These are phyloP conservation scores for Nakazawaea laoshanensis DNA, from an alignment of 805 yeast genomes.

Conservation along the genomic window DNA sequence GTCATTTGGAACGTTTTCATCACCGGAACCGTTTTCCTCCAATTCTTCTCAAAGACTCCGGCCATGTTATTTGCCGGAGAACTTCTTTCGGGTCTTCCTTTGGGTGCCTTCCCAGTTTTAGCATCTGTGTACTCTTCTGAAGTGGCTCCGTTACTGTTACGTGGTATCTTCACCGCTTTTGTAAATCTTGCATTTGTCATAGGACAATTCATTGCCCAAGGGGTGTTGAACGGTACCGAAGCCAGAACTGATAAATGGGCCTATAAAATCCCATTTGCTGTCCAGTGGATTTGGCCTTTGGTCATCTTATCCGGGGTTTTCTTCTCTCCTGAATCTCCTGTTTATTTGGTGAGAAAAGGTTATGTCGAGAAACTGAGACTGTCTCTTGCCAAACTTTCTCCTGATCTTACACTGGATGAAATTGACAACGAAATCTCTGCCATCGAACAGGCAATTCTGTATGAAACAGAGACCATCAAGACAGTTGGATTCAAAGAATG, in stretches of 20 bases:
- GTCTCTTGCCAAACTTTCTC: conserved; percentile 25
- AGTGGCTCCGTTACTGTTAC: conserved; percentile 37
- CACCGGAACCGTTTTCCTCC: conserved; percentile 32
- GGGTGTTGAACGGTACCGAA: conserved; percentile 32
- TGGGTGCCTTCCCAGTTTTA: conserved; percentile 43
- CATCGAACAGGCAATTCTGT: conserved; percentile 30
- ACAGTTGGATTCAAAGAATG: conserved; percentile 24
- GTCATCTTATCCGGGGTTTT: conserved; percentile 29
- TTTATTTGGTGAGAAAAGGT: conserved; percentile 37
- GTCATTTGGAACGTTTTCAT: conserved; percentile 20
- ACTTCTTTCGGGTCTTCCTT: conserved; percentile 32
- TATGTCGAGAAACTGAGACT: conserved; percentile 30
- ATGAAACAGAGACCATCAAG: neutral
- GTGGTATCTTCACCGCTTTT: conserved; percentile 37
- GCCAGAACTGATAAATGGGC: conserved; percentile 24
- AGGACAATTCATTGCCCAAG: conserved; percentile 45
- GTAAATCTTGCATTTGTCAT: conserved; percentile 42
- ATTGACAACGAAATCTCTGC: conserved; percentile 31
- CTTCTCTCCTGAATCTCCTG: conserved; percentile 47
- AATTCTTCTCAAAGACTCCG: conserved; percentile 34
- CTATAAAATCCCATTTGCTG: conserved; percentile 42
- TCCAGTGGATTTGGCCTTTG: conserved; percentile 49
- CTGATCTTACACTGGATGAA: conserved; percentile 24
- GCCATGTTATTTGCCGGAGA: conserved; percentile 30
- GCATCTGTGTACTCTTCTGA: conserved; percentile 45